Base-by-base conservation (phyloP, 352 stramenopile species). In the Lagenidium giganteum region DNA sequence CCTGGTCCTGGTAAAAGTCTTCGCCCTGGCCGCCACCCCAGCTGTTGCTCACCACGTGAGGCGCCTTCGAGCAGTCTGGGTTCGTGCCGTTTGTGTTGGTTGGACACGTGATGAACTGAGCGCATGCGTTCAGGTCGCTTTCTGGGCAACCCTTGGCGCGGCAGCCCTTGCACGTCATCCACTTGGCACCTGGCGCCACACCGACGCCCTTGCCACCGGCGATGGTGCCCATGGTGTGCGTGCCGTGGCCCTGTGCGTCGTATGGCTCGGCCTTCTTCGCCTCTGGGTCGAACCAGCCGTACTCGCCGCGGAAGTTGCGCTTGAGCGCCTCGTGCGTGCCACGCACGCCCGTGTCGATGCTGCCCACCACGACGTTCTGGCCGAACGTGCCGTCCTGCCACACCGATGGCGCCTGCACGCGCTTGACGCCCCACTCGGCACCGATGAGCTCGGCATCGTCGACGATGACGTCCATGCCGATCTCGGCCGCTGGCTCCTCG, bases 121-220 rank as follows among this genome's bases (percentile, higher is more conserved):
- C 29, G 30, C 59, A 69, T 17, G 41, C 50, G 2, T 65, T 16
- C 8, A 69, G 34, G 16, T 45, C 54, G 6, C 21, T 23, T 31
- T 64, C 29, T 13, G 45, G 44, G 24, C 58, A 68, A 1, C 28
- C 40, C 14, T n/a, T 44, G 5, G 42, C 25, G 25, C 57, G 53
- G 40, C 57, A 67, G 22, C 48, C 59, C 21, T 51, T 49, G 42
- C 59, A 68, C 12, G 49, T 6, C 33, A 68, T 39, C 47, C 44
- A 76, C 37, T 50, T 57, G 13, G 59, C 54, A 8, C 61, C 52
- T 5, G 64, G 64, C 1, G 65, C 65, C 7, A 76, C 65, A 42
- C 65, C 65, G 22, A 38, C 35, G 4, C 39, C 39, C 11, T 55
- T 55, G 24, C 30, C 22, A 29, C 32, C 39, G 12, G 47, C 34